Base-by-base conservation (phyloP, 192 early-diverging fungal genomes). In the Piromyces sp. region DNA sequence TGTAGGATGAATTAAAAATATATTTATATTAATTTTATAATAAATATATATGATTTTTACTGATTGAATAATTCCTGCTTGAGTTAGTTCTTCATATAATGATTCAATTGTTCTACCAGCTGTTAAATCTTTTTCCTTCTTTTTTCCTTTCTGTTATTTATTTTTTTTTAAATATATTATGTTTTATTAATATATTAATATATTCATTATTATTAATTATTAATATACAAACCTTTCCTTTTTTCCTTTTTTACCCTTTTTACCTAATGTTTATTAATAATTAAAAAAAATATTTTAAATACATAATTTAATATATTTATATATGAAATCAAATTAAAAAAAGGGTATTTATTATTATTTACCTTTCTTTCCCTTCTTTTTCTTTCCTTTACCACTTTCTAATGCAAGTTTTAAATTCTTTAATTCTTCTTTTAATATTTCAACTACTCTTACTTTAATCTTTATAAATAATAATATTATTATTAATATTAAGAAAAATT, bases 61-160 rank as follows among this genome's bases (percentile, higher is more conserved):
- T 83, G 87, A 85, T 82, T 91, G 90, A 19, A 91, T 81, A 12
- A 91, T 83, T 28, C 91, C 89, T 3, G 87, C 84, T 51, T 88
- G 86, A 22, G 90, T 85, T 9, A 92, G 80, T 83, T 91, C 89
- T 81, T 91, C 91, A 36, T 89, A 84, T 30, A 91, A 82, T 14
- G 87, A 90, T 30, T 92, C 89, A 86, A 91, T 90, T 5, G 90
- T 89, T 36, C 91, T 82, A 78, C 89, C 89, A 7, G 89, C 89
- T 5, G 91, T 92, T 79, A 92, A 79, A 79, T 92, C 91, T 83
- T 92, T 92, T 80, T 92, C 91, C 80, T 92, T 92, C 80, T 92
- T 92, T n/a, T 68, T 68, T 15, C 91, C 91, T 82, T 92, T 89
- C 30, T 79, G 4, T 28, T 28, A 22, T 40, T 80, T 22, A 13